Conservation (phyloP, 768 basidiomycete species). For the Auricularia cornea region DNA sequence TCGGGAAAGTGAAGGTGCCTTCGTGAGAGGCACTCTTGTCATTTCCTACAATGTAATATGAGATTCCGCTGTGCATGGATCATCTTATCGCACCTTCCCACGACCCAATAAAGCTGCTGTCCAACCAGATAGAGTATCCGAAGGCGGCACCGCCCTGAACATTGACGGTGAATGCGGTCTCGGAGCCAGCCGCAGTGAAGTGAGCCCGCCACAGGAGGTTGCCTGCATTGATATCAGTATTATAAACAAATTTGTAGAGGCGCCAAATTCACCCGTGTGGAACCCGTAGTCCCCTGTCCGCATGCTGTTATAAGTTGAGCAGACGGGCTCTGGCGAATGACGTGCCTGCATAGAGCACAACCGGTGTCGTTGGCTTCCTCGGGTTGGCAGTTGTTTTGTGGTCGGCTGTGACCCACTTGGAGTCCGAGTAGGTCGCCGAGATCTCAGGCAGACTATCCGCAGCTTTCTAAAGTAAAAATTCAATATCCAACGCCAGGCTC, state of each 20-base stretch:
- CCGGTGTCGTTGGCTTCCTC: constrained; percentile 60
- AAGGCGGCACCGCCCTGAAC: constrained; percentile 41
- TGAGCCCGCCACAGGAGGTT: constrained; percentile 64
- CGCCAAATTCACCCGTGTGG: constrained; percentile 6
- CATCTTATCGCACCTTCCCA: not conserved
- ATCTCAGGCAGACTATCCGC: constrained; percentile 72
- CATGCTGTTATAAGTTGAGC: constrained; percentile 14
- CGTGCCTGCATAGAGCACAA: constrained; percentile 37
- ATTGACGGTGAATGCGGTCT: constrained; percentile 34
- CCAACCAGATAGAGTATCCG: constrained; percentile 43
- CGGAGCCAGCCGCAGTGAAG: constrained; percentile 46
- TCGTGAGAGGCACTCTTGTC: not conserved
- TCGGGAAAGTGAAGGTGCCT: constrained; percentile 49
- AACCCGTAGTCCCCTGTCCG: constrained; percentile 33
- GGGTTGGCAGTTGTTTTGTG: constrained; percentile 68
- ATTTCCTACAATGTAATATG: not conserved
- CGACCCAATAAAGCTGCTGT: constrained; percentile 42
- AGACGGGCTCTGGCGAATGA: too few relatives aligned
- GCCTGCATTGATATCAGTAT: too few relatives aligned
- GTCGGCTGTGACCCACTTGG: constrained; percentile 55
- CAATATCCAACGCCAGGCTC: not conserved
- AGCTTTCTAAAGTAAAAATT: constrained; percentile 39
- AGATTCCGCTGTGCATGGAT: too few relatives aligned
- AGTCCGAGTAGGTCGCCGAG: constrained; percentile 47
- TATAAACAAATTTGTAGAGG: too few relatives aligned